phyloP scores from a whole-genome alignment of 2,329 filamentous ascomycete genomes.

The Lecanicillium sp. region DNA sequence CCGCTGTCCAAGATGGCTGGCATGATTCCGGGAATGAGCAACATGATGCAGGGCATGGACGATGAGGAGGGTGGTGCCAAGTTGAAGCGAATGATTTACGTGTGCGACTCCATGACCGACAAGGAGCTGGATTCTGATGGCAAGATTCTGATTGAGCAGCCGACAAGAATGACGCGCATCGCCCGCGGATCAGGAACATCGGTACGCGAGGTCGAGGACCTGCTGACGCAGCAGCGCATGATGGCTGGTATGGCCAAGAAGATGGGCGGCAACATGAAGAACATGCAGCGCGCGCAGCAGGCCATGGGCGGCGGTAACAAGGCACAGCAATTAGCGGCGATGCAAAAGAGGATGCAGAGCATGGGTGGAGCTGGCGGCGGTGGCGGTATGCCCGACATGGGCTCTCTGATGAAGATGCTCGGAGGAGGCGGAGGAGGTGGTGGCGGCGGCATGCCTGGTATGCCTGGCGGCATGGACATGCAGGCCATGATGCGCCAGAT shows the following conservation, averaged over 20 bases:
- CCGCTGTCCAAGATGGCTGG: constrained; percentile 94
- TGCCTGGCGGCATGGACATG: constrained; percentile 70
- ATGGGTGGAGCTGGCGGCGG: constrained; percentile 70
- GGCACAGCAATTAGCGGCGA: constrained; percentile 86
- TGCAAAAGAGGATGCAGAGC: constrained; percentile 90
- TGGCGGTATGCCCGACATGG: constrained; percentile 73
- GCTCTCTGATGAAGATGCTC: constrained; percentile 86
- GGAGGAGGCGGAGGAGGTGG: constrained; percentile 47
- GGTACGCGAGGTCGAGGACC: constrained; percentile 87
- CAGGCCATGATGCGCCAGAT: constrained; percentile 72
- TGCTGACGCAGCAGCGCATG: constrained; percentile 96
- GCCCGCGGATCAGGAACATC: constrained; percentile 84
- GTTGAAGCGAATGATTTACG: constrained; percentile 97
- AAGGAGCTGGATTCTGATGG: constrained; percentile 95
- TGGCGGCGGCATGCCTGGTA: constrained; percentile 58
- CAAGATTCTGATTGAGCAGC: constrained; percentile 88
- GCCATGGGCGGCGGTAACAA: constrained; percentile 89
- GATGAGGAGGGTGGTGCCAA: constrained; percentile 93
- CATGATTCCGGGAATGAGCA: constrained; percentile 94
- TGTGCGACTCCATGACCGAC: constrained; percentile 95
- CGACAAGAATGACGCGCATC: constrained; percentile 85
- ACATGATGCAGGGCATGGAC: constrained; percentile 92
- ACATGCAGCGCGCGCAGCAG: constrained; percentile 89
- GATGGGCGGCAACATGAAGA: constrained; percentile 96
- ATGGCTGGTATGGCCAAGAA: constrained; percentile 99